Evolutionary conservation across 2,329 filamentous ascomycete species (phyloP), one percentile per base, ranked within the genome.

Genomic region (Tolypocladium capitatum): DNA sequence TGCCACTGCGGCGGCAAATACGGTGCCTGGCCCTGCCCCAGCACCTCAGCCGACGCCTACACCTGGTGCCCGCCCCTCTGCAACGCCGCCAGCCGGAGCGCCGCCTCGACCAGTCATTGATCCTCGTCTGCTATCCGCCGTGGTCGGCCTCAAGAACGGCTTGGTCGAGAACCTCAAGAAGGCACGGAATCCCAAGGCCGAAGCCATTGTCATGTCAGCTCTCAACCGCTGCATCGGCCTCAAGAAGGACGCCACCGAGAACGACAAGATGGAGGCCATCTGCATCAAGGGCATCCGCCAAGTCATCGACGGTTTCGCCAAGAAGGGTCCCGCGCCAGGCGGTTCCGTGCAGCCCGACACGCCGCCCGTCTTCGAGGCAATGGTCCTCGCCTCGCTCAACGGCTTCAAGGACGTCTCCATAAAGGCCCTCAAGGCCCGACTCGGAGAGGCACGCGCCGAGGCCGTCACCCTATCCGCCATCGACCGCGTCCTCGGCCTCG

Each of bases 151-250:
- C 56, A 73, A 72, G 54, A 67, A 68, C 11, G 69, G 71, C 10
- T 62, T 76, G 16, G 63, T 70, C 11, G 64, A 68, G 46, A 71
- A 72, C 48, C 63, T 75, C 38, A 64, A 64, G 45, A 69, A 67
- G 51, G 66, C 68, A 1, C 63, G 65, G 14, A 63, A 64, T 13
- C 65, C 67, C 27, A 64, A 68, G 48, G 63, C 70, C 16, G 68
- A 74, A 48, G 69, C 67, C 24, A 68, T 75, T 24, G 70, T 74
- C 50, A 73, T 75, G 66, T 74, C 72, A 7, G 73, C 73, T 13
- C 62, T 76, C 51, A 75, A 75, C 51, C 71, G 72, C 27, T 71
- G 68, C 41, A 59, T 76, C 10, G 72, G 72, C 0, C 64, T 77
- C 43, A 68, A 73, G 51, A 64, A 64, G 24, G 63, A 65, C 38